Conservation (phyloP, 2,329 filamentous ascomycete genomes). For the Ascochyta viciae-villosae region DNA sequence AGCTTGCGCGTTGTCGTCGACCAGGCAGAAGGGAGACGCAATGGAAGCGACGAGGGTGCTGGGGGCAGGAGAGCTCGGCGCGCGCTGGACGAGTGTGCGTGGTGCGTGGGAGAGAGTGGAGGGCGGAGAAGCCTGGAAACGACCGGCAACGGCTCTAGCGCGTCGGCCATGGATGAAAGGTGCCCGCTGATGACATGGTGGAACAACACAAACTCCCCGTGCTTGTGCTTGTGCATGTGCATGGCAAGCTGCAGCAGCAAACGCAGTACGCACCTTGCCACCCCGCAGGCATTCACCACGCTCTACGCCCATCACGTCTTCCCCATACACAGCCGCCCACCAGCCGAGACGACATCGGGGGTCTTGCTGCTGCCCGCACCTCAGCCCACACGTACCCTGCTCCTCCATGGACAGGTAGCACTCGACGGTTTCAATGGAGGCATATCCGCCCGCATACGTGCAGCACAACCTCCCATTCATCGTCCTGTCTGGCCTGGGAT, state of each 20-base stretch:
- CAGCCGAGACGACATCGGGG: background rate
- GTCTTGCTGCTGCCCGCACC: conserved; percentile 15
- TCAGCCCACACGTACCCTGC: conserved; percentile 11
- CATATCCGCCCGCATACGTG: conserved; percentile 79
- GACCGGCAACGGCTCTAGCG: conserved; percentile 16
- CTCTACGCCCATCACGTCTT: too few species aligned
- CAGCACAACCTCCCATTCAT: conserved; percentile 87
- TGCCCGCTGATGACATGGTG: conserved; percentile 13
- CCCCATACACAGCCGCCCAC: background rate
- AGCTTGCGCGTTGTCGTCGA: background rate
- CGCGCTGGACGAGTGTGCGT: conserved; percentile 1
- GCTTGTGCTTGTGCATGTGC: conserved; percentile 8
- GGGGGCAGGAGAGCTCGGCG: conserved; percentile 4
- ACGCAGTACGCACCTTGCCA: background rate
- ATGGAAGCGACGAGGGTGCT: background rate
- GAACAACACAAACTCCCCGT: conserved; percentile 1
- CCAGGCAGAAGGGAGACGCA: background rate
- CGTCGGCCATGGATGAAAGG: conserved; percentile 7
- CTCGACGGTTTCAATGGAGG: conserved; percentile 68
- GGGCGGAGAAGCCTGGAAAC: conserved; percentile 16
- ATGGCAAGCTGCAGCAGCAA: conserved; percentile 13
- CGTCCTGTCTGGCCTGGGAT: conserved; percentile 76
- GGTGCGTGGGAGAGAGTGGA: conserved; percentile 9
- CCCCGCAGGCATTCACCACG: background rate
- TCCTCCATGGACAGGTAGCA: conserved; percentile 42